A percentile compares a stretch with the other conserved stretches of the same genome.
These are phyloP conservation scores for Cyberlindnera nakhonratchasimensis DNA, from an alignment of 805 yeast genomes.

Conservation along the genomic window DNA sequence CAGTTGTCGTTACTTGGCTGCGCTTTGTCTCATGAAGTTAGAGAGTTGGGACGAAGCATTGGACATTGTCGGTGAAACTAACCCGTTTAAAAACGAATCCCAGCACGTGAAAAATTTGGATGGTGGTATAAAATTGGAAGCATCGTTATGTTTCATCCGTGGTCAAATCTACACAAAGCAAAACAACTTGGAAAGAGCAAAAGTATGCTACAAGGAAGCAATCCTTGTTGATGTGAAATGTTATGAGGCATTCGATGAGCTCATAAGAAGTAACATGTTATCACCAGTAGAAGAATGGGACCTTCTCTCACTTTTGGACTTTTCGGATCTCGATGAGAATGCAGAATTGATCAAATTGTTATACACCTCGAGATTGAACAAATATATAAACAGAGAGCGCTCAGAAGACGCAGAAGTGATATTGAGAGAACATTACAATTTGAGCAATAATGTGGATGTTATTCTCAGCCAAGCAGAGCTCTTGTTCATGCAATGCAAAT, in stretches of 20 bases:
- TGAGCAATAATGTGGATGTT: slow-evolving; percentile 68
- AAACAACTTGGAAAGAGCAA: slow-evolving; percentile 81
- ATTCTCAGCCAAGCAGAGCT: slow-evolving; percentile 65
- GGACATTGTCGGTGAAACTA: slow-evolving; percentile 76
- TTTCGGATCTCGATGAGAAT: slow-evolving; percentile 73
- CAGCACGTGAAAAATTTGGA: slow-evolving; percentile 49
- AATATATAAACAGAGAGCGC: slow-evolving; percentile 56
- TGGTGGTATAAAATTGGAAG: slow-evolving; percentile 84
- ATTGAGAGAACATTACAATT: slow-evolving; percentile 66
- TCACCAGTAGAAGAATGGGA: slow-evolving; percentile 89
- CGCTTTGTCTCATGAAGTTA: slow-evolving; percentile 65
- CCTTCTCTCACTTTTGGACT: slow-evolving; percentile 57
- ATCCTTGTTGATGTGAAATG: slow-evolving; percentile 85
- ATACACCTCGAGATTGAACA: slow-evolving; percentile 73
- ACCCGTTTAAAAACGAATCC: slow-evolving; percentile 54
- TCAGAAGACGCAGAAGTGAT: slow-evolving; percentile 64
- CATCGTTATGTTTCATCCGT: slow-evolving; percentile 80
- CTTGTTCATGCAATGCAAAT: slow-evolving; percentile 71
- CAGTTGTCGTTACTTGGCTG: slow-evolving; percentile 78
- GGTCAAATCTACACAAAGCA: slow-evolving; percentile 82
- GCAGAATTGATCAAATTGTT: slow-evolving; percentile 74
- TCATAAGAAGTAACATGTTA: slow-evolving; percentile 66
- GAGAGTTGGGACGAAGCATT: slow-evolving; percentile 86
- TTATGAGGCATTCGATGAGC: slow-evolving; percentile 84
- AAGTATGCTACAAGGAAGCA: slow-evolving; percentile 84